Percentiles rank a stretch among this genome's conserved stretches.
Conservation (phyloP, 2,329 filamentous ascomycete genomes). For the Hypoxylon rubiginosum region DNA sequence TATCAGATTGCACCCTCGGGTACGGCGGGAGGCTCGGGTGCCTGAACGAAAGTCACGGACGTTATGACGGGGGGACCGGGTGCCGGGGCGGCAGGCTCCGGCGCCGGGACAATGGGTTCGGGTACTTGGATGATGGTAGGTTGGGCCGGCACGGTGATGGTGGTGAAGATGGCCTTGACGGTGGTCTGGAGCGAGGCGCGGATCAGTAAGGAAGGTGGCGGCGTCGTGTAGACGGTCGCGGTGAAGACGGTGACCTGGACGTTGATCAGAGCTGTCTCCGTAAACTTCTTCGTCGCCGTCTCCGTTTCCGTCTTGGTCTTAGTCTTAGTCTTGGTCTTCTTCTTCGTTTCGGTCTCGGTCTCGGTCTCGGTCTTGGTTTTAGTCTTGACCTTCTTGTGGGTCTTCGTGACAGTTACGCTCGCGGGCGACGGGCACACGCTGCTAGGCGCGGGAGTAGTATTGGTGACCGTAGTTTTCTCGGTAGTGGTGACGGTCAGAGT, state of each 20-base stretch:
- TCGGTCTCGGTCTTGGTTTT: too few species aligned
- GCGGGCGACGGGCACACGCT: background rate
- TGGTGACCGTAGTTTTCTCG: background rate
- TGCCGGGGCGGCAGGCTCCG: background rate
- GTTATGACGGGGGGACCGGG: too few species aligned
- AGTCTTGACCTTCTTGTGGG: background rate
- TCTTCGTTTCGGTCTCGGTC: constrained; percentile 2
- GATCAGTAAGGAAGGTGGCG: background rate
- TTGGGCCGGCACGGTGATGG: background rate
- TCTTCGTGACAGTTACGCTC: constrained; percentile 6
- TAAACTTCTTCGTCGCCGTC: constrained; percentile 7
- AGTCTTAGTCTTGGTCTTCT: constrained; percentile 4
- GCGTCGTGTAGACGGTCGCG: constrained; percentile 2
- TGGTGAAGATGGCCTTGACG: constrained; percentile 4
- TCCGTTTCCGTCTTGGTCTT: constrained; percentile 17
- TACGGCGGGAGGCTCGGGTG: background rate
- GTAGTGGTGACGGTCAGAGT: background rate
- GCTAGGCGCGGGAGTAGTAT: background rate
- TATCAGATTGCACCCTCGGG: background rate
- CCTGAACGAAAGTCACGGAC: background rate
- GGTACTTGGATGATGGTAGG: too few species aligned
- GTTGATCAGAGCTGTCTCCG: constrained; percentile 2
- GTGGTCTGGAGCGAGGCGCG: background rate
- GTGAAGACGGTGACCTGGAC: background rate
- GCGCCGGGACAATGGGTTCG: too few species aligned